Percentiles rank a stretch among this genome's conserved stretches.
Evolutionary conservation across 768 basidiomycete species (phyloP).

Genomic region (Mycena galopus): DNA sequence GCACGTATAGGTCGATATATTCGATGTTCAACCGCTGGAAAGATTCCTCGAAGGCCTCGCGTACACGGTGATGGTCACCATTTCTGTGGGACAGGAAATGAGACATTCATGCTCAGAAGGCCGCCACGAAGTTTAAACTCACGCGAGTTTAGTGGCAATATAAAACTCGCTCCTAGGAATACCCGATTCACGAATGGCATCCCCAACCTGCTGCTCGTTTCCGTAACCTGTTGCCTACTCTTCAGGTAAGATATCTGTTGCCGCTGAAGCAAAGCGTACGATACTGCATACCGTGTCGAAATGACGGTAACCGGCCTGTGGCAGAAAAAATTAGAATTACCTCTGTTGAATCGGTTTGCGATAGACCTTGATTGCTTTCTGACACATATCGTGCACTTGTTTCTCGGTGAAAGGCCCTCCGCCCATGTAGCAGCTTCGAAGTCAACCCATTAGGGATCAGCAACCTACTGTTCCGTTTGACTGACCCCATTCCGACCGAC

Average conservation of each 20-base stretch:
- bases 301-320: constrained; percentile 53
- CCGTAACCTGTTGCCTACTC: constrained; percentile 35
- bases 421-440: constrained; percentile 22
- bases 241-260: neutral
- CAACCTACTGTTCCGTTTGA: neutral
- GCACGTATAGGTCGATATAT: constrained; percentile 57
- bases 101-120: constrained; percentile 23
- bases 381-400: constrained; percentile 32
- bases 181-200: constrained; percentile 59
- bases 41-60: constrained; percentile 54
- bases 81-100: constrained; percentile 33
- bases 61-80: constrained; percentile 47
- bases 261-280: neutral
- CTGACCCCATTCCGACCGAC: constrained; percentile 49
- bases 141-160: constrained; percentile 63
- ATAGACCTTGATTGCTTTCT: constrained; percentile 22
- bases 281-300: constrained; percentile 49
- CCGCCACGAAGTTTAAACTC: constrained; percentile 32
- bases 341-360: neutral
- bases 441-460: neutral
- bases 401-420: constrained; percentile 8
- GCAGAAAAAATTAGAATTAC: neutral
- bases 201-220: constrained; percentile 62
- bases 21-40: constrained; percentile 46
- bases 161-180: constrained; percentile 60